Evolutionary conservation across 257 asterid species (phyloP).

Genomic region (Solanum microdontum): DNA sequence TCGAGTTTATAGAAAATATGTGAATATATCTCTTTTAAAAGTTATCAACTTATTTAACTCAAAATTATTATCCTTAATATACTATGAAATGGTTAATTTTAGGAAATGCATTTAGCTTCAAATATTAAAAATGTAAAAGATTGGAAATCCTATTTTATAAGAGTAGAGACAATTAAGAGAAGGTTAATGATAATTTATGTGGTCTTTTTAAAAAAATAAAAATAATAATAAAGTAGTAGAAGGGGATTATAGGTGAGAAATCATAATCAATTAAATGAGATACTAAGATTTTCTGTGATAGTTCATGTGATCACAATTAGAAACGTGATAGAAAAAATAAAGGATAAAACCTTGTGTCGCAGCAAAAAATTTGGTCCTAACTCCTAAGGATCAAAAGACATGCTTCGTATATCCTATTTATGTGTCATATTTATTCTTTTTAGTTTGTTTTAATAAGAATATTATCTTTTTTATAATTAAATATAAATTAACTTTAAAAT

Average conservation of each 20-base stretch:
- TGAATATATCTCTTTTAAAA: too few species aligned
- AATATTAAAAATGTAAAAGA: background rate
- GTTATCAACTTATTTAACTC: background rate
- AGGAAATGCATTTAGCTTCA: background rate
- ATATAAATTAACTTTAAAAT: too few species aligned
- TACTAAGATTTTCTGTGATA: background rate
- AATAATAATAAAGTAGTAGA: too few species aligned
- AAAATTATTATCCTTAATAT: background rate
- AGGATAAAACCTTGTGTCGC: background rate
- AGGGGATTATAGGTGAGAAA: background rate
- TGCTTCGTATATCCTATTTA: accelerated
- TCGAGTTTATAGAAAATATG: background rate
- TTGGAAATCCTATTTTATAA: background rate
- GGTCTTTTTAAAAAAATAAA: background rate
- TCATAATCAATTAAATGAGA: background rate
- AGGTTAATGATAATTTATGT: background rate
- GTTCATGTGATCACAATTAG: background rate
- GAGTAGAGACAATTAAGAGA: background rate
- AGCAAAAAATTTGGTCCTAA: background rate
- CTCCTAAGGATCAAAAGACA: background rate
- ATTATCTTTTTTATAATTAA: too few species aligned
- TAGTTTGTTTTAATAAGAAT: background rate
- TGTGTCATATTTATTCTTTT: background rate
- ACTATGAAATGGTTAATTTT: background rate
- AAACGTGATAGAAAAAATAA: background rate